Evolutionary conservation across 2,329 filamentous ascomycete species (phyloP), one percentile per base, ranked within the genome.

Genomic region (Botrytis paeoniae): DNA sequence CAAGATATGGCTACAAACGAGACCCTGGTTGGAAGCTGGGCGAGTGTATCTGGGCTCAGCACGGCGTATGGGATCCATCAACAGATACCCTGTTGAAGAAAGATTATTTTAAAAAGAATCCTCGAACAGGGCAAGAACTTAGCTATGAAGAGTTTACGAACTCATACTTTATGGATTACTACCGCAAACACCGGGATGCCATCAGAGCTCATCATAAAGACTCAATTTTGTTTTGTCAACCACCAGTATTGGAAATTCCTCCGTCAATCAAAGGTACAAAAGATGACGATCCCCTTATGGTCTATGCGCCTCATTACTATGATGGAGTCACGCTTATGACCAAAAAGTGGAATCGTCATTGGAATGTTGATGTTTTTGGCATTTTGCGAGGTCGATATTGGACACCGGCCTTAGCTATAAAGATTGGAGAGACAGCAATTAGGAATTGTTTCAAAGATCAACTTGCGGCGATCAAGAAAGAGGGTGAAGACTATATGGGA

Each of bases 281-380:
- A 41, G 95, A 98, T 80, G 95, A 98, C 78, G 95, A 99, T 77
- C 90, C 90, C 5, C 93, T 91, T 75, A 92, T 98, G 88, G 92
- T 95, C 3, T 98, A 98, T 81, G 92, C 96, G 16, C 94, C 95
- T 2, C 96, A 99, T 82, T 99, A 93, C 81, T 99, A 99, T 82
- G 96, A 99, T 78, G 96, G 96, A 18, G 92, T 99, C 72, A 99
- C 96, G 0, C 86, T 99, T 6, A 93, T 99, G 88, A 98, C 94
- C 20, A 99, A 99, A 83, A 97, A 97, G 82, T 99, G 96, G 96
- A 99, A 98, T 80, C 92, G 95, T 57, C 90, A 92, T 25, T 99
- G 96, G 92, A 99, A 99, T 78, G 92, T 99, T 12, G 96, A 99
- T 81, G 93, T 99, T 7, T 90, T 99, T 69, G 96, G 96, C 3